These are phyloP conservation scores for Ampelomyces quisqualis DNA, from an alignment of 2,329 filamentous ascomycete genomes.

Conservation along the genomic window DNA sequence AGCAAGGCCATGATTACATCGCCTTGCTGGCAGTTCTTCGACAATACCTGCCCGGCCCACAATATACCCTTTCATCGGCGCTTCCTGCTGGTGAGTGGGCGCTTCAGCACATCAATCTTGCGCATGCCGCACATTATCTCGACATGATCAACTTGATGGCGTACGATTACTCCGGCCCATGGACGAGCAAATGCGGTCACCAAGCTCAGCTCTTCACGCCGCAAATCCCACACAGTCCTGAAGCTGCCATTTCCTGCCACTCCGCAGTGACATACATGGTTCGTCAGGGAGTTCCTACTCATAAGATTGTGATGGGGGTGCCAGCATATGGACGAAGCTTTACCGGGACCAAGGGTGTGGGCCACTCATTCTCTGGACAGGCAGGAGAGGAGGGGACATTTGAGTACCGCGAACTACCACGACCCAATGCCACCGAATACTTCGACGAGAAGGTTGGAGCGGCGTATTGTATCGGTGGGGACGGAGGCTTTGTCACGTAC, in stretches of 20 bases:
- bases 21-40: constrained; percentile 67
- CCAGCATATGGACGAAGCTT: constrained; percentile 77
- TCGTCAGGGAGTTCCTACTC: constrained; percentile 64
- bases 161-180: constrained; percentile 75
- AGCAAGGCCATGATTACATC: constrained; percentile 70
- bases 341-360: constrained; percentile 63
- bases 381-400: constrained; percentile 68
- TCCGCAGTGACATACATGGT: constrained; percentile 66
- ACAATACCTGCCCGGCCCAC: constrained; percentile 65
- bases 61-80: constrained; percentile 70
- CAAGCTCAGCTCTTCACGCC: constrained; percentile 73
- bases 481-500: constrained; percentile 77
- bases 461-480: constrained; percentile 70
- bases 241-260: constrained; percentile 61
- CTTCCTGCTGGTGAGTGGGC: constrained; percentile 68
- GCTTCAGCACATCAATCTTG: constrained; percentile 68
- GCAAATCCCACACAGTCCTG: constrained; percentile 55
- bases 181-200: constrained; percentile 68
- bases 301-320: constrained; percentile 74
- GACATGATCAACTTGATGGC: constrained; percentile 78
- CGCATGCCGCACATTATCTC: constrained; percentile 62
- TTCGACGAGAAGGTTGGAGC: constrained; percentile 68
- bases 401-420: constrained; percentile 70
- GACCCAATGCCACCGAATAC: constrained; percentile 61
- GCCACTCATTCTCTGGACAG: constrained; percentile 57